Base-by-base conservation (phyloP, 192 early-diverging fungal genomes). In the Ramicandelaber brevisporus region DNA sequence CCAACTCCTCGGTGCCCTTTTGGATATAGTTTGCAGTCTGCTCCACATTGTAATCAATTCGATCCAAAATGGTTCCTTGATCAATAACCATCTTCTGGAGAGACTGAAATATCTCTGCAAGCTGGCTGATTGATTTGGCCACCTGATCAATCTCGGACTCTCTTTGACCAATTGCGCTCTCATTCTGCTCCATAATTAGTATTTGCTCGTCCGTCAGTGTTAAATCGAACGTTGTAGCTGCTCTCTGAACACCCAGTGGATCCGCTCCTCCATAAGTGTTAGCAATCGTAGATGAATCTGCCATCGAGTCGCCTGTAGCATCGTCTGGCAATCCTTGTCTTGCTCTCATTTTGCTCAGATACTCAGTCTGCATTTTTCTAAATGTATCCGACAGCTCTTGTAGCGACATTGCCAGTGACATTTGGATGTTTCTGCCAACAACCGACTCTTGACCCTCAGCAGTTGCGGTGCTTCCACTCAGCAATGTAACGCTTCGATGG, bases 31-130 rank as follows among this genome's bases (percentile, higher is more conserved):
- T 57, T 10, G 46, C 63, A 5, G 74, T 70, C 34, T 75, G 70
- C 39, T 93, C 92, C 33, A 97, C 70, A 42, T 97, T 93, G 48
- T 73, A 97, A 49, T 97, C 92, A 34, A 97, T 93, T 16, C 92
- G 65, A 53, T 97, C 92, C 14, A 97, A 59, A 34, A 97, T 44
- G 3, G 92, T 83, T 9, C 92, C 92, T 47, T 97, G 92, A 48
- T 93, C 92, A 39, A 97, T 87, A 12, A 97, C 73, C 69, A 97
- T 78, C 14, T 77, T 68, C 44, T 97, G 82, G 40, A 93, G 59
- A 38, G 90, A 84, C 33, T 66, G 64, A 50, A 97, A 97, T 8
- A 97, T 72, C 21, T 78, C 74, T 2, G 84, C 84, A 30, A 97
- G 52, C 14, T 75, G 68, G 18, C 70, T 54, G 31, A 97, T 89